Evolutionary conservation across 2,329 filamentous ascomycete species (phyloP), one percentile per base, ranked within the genome.

Genomic region (Aspergillus fructus): DNA sequence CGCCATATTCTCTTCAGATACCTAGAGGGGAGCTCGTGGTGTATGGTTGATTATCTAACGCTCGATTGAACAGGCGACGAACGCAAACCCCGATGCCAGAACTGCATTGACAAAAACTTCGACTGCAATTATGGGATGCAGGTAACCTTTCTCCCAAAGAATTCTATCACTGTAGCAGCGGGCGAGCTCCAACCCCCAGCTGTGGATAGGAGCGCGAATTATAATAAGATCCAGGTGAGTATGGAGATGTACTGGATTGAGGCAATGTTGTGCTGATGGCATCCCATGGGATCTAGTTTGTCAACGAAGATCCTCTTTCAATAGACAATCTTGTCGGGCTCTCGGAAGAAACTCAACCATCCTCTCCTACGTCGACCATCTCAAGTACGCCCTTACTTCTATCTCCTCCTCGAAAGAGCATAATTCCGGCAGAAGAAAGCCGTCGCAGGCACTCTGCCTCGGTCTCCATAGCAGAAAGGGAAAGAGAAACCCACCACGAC

Each of bases 71-170:
- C 55, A 83, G 80, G 81, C 58, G 81, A 83, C 57, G 81, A 83
- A 67, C 68, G 68, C 13, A 83, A 80, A 61, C 81, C 81, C 4
- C 66, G 67, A 3, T 84, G 81, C 43, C 75, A 74, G 43, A 78
- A 80, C 60, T 83, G 81, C 57, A 65, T 75, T 15, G 71, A 74
- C 1, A 77, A 80, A 34, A 74, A 75, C 8, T 76, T 81, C 30
- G 73, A 79, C 42, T 83, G 81, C 65, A 74, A 76, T 37, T 83
- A 83, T 62, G 78, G 78, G 11, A 73, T 77, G 3, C 71, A 76
- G 17, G 68, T 82, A 41, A 79, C 76, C 0, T 82, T 83, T 61
- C 64, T 82, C 2, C 72, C 76, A 7, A 81, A 81, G 64, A 82
- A 82, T 61, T 76, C 76, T 5, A 73, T 76, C 46, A 81, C 79